Evolutionary conservation across 345 rosid genomes (phyloP).

Genomic region (Populus tremula): DNA sequence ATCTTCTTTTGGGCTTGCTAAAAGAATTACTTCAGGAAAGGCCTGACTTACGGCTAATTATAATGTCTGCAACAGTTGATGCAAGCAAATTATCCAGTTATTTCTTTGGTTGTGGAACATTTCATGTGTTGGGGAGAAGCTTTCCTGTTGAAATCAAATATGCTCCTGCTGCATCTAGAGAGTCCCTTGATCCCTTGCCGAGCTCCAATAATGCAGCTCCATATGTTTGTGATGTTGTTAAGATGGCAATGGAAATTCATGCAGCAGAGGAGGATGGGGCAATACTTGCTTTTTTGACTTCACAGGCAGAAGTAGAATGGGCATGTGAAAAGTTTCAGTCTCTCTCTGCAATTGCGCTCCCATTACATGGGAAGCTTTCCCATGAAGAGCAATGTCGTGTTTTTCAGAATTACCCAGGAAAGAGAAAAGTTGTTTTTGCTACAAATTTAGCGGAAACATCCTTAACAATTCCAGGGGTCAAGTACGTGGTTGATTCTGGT

Average conservation of each 20-base stretch:
- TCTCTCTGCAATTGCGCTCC: constrained; percentile 57
- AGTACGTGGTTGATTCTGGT: constrained; percentile 84
- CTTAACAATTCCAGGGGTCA: constrained; percentile 87
- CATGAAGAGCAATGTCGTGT: constrained; percentile 64
- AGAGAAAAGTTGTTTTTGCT: constrained; percentile 83
- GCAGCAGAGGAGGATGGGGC: constrained; percentile 66
- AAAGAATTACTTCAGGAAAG: constrained; percentile 57
- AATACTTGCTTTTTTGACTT: constrained; percentile 85
- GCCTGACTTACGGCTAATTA: constrained; percentile 61
- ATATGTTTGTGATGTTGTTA: constrained; percentile 62
- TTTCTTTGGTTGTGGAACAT: constrained; percentile 60
- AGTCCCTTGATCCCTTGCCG: constrained; percentile 18
- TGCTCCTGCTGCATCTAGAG: constrained; percentile 42
- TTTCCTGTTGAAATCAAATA: constrained; percentile 78
- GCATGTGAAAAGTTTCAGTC: constrained; percentile 71
- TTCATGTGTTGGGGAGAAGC: constrained; percentile 62
- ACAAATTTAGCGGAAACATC: constrained; percentile 98
- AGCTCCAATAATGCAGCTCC: constrained; percentile 42
- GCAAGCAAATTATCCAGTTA: constrained; percentile 70
- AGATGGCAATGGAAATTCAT: constrained; percentile 55
- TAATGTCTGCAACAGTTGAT: constrained; percentile 98
- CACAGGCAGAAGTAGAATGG: constrained; percentile 90
- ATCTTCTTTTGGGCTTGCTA: constrained; percentile 75
- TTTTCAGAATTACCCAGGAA: constrained; percentile 56
- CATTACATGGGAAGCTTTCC: constrained; percentile 85